Percentiles rank a stretch among this genome's conserved stretches.
These are phyloP conservation scores for Parathielavia hyrcaniae DNA, from an alignment of 495 filamentous ascomycete species.

Conservation along the genomic window DNA sequence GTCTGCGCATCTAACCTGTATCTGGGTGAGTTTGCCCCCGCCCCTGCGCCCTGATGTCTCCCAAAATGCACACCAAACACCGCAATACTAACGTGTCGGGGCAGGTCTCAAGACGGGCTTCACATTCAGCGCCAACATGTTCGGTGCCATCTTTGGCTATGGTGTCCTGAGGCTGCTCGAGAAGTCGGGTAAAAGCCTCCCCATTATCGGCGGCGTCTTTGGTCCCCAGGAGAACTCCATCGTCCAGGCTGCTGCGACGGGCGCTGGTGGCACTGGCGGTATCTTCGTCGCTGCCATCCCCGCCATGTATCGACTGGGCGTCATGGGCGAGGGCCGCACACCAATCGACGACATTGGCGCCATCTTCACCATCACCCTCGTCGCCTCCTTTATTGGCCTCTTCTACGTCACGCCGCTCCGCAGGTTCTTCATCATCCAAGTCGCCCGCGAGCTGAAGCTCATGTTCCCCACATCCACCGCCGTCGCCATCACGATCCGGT, in stretches of 20 bases:
- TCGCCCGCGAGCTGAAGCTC: slow-evolving; percentile 55
- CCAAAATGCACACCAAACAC: neutral
- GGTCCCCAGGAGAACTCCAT: slow-evolving; percentile 65
- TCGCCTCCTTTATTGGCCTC: slow-evolving; percentile 60
- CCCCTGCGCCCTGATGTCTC: neutral
- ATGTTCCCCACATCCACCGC: slow-evolving; percentile 61
- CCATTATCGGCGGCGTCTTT: slow-evolving; percentile 55
- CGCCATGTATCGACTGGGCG: slow-evolving; percentile 54
- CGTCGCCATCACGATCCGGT: slow-evolving; percentile 57
- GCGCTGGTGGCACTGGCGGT: slow-evolving; percentile 55
- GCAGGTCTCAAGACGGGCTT: slow-evolving; percentile 58
- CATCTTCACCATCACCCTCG: slow-evolving; percentile 56
- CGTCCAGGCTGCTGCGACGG: slow-evolving; percentile 57
- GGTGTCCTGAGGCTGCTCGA: slow-evolving; percentile 53
- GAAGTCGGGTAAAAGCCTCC: slow-evolving; percentile 43
- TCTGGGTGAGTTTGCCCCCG: slow-evolving; percentile 40
- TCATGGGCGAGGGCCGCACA: slow-evolving; percentile 39
- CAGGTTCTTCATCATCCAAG: slow-evolving; percentile 63
- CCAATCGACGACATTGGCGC: slow-evolving; percentile 53
- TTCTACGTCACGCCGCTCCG: slow-evolving; percentile 63
- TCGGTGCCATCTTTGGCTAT: slow-evolving; percentile 61
- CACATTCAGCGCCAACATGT: slow-evolving; percentile 55
- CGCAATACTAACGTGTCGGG: neutral
- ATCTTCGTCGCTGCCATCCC: slow-evolving; percentile 61
- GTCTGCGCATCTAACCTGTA: slow-evolving; percentile 63